Evolutionary conservation across 495 filamentous ascomycete genomes (phyloP).

Genomic region (Extremus antarcticus): DNA sequence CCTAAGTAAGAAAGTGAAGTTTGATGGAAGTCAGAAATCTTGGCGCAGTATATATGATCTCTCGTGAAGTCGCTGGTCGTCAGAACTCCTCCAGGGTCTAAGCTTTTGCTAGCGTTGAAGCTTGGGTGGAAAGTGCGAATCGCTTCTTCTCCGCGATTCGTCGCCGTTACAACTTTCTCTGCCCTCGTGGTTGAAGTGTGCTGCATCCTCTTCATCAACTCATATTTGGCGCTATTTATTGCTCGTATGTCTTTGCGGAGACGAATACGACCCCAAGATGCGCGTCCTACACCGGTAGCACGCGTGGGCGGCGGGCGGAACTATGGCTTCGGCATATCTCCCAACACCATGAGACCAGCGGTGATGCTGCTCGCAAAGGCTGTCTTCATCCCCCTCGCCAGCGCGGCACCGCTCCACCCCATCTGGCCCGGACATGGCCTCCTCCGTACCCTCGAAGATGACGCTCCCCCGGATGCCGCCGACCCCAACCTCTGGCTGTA

Average conservation of each 20-base stretch:
- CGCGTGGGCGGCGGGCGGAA: background rate
- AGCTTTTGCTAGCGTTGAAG: no score
- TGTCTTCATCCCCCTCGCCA: slow-evolving; percentile 6
- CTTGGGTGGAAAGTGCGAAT: no score
- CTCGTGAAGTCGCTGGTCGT: no score
- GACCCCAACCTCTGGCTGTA: slow-evolving; percentile 61
- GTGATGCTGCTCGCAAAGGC: slow-evolving; percentile 10
- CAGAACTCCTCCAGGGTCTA: no score
- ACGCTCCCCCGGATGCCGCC: slow-evolving; percentile 17
- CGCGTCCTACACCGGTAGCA: background rate
- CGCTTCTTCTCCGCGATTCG: no score
- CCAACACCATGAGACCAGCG: slow-evolving; percentile 10
- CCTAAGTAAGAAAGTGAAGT: no score
- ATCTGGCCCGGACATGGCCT: background rate
- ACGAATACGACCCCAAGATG: background rate
- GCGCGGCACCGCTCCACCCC: slow-evolving; percentile 5
- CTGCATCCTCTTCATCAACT: no score
- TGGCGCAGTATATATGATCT: no score
- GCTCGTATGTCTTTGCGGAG: background rate
- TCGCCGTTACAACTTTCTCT: no score
- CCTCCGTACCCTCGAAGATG: background rate
- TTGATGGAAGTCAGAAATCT: no score
- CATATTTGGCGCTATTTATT: no score
- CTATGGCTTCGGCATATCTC: slow-evolving; percentile 7
- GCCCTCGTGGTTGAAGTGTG: no score